These are phyloP conservation scores for Chamaecrista fasciculata DNA, from an alignment of 306 rosid species.

Conservation along the genomic window DNA sequence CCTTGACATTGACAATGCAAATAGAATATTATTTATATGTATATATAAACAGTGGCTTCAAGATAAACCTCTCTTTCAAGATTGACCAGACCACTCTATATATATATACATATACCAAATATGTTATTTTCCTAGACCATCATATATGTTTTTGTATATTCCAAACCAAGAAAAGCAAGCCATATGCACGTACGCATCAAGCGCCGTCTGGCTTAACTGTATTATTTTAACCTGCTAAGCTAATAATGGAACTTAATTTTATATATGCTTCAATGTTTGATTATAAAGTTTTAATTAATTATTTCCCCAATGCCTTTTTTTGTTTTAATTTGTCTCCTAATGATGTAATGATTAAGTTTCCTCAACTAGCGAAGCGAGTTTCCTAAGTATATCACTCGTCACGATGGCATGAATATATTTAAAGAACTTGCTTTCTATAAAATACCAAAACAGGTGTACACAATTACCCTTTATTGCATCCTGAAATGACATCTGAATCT, in stretches of 20 bases:
- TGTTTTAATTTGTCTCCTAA: no score
- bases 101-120: not conserved
- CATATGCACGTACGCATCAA: not conserved
- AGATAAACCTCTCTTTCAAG: not conserved
- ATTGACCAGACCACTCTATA: not conserved
- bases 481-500: not conserved
- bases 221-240: not conserved
- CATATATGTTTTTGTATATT: not conserved
- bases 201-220: not conserved
- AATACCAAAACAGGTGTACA: not conserved
- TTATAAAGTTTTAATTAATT: not conserved
- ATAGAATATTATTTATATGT: no score
- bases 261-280: not conserved
- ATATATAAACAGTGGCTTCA: no score
- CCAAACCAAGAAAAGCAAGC: not conserved
- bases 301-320: not conserved
- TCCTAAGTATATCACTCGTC: not conserved
- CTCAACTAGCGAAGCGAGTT: not conserved
- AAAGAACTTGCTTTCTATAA: not conserved
- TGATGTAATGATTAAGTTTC: no score
- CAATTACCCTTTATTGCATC: not conserved
- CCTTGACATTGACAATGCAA: no score
- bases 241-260: constrained; percentile 1
- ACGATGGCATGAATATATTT: not conserved
- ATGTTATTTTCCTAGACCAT: not conserved